phyloP scores from a whole-genome alignment of 441 rosid species.

The Jatropha podagrica region DNA sequence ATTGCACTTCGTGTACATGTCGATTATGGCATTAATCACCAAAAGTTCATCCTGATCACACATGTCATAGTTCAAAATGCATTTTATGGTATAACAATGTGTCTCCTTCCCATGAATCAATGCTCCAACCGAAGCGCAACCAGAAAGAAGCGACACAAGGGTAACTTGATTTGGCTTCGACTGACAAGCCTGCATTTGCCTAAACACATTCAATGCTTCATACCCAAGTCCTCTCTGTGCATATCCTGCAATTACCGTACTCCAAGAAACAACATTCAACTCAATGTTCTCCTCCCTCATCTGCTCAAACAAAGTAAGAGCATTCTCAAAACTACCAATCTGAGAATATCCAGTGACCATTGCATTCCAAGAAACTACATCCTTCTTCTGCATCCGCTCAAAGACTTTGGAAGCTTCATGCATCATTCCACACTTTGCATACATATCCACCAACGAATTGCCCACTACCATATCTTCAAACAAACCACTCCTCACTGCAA shows the following conservation, averaged over 20 bases:
- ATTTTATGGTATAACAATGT: constrained; percentile 68
- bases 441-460: constrained; percentile 79
- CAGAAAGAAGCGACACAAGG: constrained; percentile 79
- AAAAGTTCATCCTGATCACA: constrained; percentile 44
- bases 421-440: constrained; percentile 80
- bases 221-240: constrained; percentile 71
- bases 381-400: constrained; percentile 51
- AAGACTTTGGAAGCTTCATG: constrained; percentile 61
- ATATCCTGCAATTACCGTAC: constrained; percentile 83
- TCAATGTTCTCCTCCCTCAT: constrained; percentile 63
- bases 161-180: constrained; percentile 70
- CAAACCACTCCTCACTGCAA: constrained; percentile 49
- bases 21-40: constrained; percentile 71
- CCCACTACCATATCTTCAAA: constrained; percentile 65
- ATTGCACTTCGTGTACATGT: constrained; percentile 86
- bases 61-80: constrained; percentile 39
- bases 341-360: constrained; percentile 86
- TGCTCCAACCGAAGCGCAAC: constrained; percentile 74
- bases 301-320: constrained; percentile 53
- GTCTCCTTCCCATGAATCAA: constrained; percentile 70
- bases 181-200: constrained; percentile 61
- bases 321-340: constrained; percentile 63
- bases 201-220: constrained; percentile 64
- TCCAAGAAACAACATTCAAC: constrained; percentile 85
- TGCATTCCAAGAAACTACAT: constrained; percentile 92